These are phyloP conservation scores for Camellia sinensis DNA, from an alignment of 148 eudicot species.

Conservation along the genomic window DNA sequence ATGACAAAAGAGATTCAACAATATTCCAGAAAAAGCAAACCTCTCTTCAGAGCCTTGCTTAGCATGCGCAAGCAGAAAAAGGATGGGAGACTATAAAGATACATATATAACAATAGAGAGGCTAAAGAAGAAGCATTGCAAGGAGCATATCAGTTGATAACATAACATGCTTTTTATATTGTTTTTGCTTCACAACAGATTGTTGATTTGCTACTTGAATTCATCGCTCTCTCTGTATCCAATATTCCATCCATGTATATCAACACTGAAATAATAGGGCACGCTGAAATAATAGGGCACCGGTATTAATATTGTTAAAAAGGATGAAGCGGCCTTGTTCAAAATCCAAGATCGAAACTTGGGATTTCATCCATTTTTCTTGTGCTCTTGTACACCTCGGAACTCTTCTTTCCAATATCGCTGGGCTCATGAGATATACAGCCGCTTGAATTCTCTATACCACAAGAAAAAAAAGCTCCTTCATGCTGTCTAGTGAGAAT, in stretches of 20 bases:
- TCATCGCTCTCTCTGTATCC: not conserved
- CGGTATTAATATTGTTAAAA: not conserved
- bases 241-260: not conserved
- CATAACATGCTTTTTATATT: not conserved
- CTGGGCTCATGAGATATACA: conserved; percentile 11
- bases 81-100: conserved; percentile 15
- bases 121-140: not conserved
- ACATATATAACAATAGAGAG: conserved; percentile 7
- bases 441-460: conserved; percentile 15
- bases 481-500: conserved; percentile 14
- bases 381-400: conserved; percentile 17
- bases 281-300: not conserved
- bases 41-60: conserved; percentile 36
- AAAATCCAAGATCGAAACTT: conserved; percentile 78
- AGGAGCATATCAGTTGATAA: not conserved
- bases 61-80: conserved; percentile 33
- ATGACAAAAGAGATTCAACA: conserved; percentile 29
- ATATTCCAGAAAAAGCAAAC: conserved; percentile 36
- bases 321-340: conserved; percentile 11
- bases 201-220: not conserved
- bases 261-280: not conserved
- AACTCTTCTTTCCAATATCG: conserved; percentile 17
- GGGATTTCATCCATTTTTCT: conserved; percentile 47
- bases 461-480: conserved; percentile 11
- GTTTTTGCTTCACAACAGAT: not conserved